Evolutionary conservation across 345 rosid species (phyloP), one percentile per base, ranked within the genome.

Genomic region (Gossypium longicalyx): DNA sequence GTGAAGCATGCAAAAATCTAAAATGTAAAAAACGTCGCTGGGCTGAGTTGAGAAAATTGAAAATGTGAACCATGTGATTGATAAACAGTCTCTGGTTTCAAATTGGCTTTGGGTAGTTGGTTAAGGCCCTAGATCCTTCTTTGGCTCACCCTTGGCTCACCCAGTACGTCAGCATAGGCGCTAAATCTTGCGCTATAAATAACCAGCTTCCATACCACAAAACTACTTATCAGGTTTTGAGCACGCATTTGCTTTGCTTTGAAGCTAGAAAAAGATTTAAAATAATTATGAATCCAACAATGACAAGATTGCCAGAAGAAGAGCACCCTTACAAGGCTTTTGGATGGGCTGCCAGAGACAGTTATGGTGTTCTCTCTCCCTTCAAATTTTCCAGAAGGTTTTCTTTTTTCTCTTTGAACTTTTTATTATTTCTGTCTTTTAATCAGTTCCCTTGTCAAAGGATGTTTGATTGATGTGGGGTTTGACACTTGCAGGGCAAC

Each of bases 261-360:
- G 10, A 54, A 7, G 2, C 22, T 9, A 48, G 17, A 17, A 17
- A 7, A 53, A n/a, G 2, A n/a, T 12, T 53, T 53, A 1, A n/a
- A 53, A 12, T 3, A 51, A 51, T 19, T 54, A 19, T 17, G 25
- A 19, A 19, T 2, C 20, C 25, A 2, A 54, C 20, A 9, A 82
- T 79, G 85, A 67, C 82, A 1, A 72, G 71, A 17, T 70, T 78
- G 10, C 69, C 80, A 2, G 77, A 73, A 59, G 51, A 66, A 13
- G 80, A 78, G 41, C 84, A 80, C 16, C 80, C 80, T 4, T 53
- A 65, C 1, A 45, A 81, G 67, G 82, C 87, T 68, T 82, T 80
- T 22, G 89, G 89, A 4, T 85, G 88, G 83, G 91, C 89, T 7
- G 89, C 88, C 3, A 58, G 77, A 41, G 88, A 86, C 78, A 20